Base-by-base conservation (phyloP, 257 asterid genomes). In the Solanum chilense region DNA sequence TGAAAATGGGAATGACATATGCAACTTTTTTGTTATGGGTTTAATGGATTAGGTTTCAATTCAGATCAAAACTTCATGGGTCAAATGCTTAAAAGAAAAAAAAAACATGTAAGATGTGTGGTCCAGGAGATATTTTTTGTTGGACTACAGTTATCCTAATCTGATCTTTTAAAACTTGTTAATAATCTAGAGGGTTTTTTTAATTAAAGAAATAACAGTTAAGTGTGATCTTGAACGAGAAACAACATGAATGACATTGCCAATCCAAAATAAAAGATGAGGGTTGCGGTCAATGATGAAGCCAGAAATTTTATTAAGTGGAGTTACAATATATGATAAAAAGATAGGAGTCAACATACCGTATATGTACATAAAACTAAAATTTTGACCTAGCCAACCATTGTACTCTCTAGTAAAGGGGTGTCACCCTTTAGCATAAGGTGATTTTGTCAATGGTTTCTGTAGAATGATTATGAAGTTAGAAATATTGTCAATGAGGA, bases 1-100 rank as follows among this genome's bases (percentile, higher is more conserved):
- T 60, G 84, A 25, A 85, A 52, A 60, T 86, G 93, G 90, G 84
- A 74, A 60, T 87, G 89, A 88, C 89, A 82, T 86, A 33, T 69
- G 86, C 87, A 77, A 73, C 81, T 71, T 52, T 68, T 83, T 27
- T 83, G 60, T 70, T 81, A 82, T 37, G 74, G 58, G 33, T 18
- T 71, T 85, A 87, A 88, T 90, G 83, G 88, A 77, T 85, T 88
- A 86, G 89, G 86, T 86, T 85, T 82, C 88, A 27, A 45, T 84
- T 82, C 89, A 27, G 35, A 78, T 45, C 16, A 78, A 27, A 77
- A 78, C 66, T 27, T 27, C 66, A 27, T 20, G 27, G 31, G 84
- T 45, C 18, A 78, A 47, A 44, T 77, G 84, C 37, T 8, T 77
- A 42, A 77, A 77, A 44, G 62, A 64, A 44, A 68, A 68, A 25